Evolutionary conservation across 139 green algal species (phyloP), one percentile per base, ranked within the genome.

Genomic region (Closterium sp.): DNA sequence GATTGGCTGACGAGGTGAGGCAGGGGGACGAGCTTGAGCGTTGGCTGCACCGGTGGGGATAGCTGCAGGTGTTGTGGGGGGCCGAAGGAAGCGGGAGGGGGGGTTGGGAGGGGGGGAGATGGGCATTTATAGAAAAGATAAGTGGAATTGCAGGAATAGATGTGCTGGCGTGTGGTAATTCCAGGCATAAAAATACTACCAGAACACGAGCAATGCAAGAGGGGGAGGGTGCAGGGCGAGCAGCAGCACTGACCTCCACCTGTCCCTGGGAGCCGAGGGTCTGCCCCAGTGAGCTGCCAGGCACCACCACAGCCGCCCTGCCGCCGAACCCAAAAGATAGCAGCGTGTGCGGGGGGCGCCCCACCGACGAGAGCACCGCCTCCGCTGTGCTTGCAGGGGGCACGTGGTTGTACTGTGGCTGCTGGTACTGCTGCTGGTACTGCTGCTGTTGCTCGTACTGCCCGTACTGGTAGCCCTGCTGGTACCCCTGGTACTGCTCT

Each of bases 291-390:
- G 43, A 69, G 43, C 43, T 69, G 10, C 28, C 36, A 33, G 88
- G 91, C 87, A 34, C 93, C 91, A 91, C 36, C 32, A 93, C 64
- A 9, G 93, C n/a, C 87, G 90, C 16, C 21, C 34, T 34, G 43
- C 91, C 91, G 64, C 91, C 91, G 36, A 94, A 94, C 10, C 88
- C 91, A 88, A 94, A 92, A 8, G 31, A 5, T 6, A 66, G 34
- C 66, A 93, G 23, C 33, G 91, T 35, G 88, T 93, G 88, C 6
- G 91, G 88, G 5, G 91, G 91, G n/a, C 84, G 33, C 4, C 91
- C 91, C 36, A 31, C 87, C 3, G 87, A 69, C 25, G 36, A 64
- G 16, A 28, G 38, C 91, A 92, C 86, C 35, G 91, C 91, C 91
- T 94, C 91, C 23, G 19, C 88, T 43, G 33, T 64, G 55, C 28